A percentile compares a stretch with the other conserved stretches of the same genome.
These are phyloP conservation scores for Penicillium concentricum DNA, from an alignment of 2,329 filamentous ascomycete genomes.

Conservation along the genomic window DNA sequence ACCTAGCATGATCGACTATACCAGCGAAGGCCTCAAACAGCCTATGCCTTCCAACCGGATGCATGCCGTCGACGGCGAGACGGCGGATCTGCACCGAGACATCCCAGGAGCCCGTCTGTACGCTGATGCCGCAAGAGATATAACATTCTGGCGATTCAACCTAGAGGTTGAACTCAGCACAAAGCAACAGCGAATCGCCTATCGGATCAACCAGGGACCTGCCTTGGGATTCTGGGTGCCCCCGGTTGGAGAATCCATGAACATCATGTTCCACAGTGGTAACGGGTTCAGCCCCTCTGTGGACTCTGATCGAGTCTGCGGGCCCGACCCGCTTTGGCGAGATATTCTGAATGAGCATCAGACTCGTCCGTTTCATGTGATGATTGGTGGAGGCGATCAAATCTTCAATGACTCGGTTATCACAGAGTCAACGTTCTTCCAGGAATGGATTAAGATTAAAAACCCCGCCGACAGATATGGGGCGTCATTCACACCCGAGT, in stretches of 20 bases:
- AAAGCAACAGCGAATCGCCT: constrained; percentile 81
- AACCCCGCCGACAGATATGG: constrained; percentile 77
- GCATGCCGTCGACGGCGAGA: constrained; percentile 68
- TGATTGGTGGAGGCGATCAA: constrained; percentile 96
- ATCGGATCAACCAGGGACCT: constrained; percentile 90
- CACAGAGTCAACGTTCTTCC: constrained; percentile 71
- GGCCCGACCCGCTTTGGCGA: constrained; percentile 94
- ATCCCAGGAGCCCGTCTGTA: constrained; percentile 80
- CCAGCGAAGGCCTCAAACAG: constrained; percentile 38
- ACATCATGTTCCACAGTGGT: constrained; percentile 98
- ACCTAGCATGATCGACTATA: constrained; percentile 45
- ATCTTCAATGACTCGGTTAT: constrained; percentile 91
- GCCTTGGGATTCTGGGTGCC: constrained; percentile 94
- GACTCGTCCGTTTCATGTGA: constrained; percentile 90
- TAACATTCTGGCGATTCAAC: constrained; percentile 97
- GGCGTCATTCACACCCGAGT: constrained; percentile 71
- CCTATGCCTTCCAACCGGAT: constrained; percentile 50
- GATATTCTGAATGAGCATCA: constrained; percentile 93
- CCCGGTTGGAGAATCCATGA: constrained; percentile 80
- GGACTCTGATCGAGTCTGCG: constrained; percentile 76
- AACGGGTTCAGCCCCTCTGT: constrained; percentile 88
- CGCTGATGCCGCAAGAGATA: constrained; percentile 76
- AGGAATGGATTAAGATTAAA: constrained; percentile 78
- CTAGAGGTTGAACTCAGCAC: constrained; percentile 82
- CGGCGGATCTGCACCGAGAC: constrained; percentile 75